A percentile compares a stretch with the other conserved stretches of the same genome.
Conservation (phyloP, 345 rosid genomes). For the Turritis glabra region DNA sequence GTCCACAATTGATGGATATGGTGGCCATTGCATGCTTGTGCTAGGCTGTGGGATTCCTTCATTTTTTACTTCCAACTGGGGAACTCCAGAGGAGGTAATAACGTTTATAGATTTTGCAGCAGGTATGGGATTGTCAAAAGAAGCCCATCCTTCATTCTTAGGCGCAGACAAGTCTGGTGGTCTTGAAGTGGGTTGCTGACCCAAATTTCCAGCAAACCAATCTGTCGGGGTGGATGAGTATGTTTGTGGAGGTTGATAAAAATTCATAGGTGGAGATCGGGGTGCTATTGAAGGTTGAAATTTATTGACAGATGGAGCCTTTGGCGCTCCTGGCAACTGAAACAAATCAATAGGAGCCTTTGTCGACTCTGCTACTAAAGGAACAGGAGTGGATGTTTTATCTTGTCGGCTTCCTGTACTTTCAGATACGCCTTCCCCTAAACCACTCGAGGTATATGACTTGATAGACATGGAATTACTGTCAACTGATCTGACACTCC, state of each 20-base stretch:
- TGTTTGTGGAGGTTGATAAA: slow-evolving; percentile 49
- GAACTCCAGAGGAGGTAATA: slow-evolving; percentile 35
- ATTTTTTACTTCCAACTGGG: slow-evolving; percentile 42
- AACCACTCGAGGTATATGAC: slow-evolving; percentile 57
- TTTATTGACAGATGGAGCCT: slow-evolving; percentile 46
- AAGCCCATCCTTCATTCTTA: slow-evolving; percentile 89
- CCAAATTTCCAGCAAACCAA: slow-evolving; percentile 49
- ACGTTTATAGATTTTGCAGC: slow-evolving; percentile 41
- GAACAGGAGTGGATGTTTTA: slow-evolving; percentile 41
- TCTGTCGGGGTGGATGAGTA: slow-evolving; percentile 47
- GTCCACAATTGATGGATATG: slow-evolving; percentile 43
- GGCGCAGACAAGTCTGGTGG: slow-evolving; percentile 43
- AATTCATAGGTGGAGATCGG: slow-evolving; percentile 39
- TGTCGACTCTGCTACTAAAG: slow-evolving; percentile 45
- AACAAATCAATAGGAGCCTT: slow-evolving; percentile 65
- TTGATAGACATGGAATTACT: slow-evolving; percentile 61
- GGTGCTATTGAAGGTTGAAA: slow-evolving; percentile 39
- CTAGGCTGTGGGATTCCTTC: slow-evolving; percentile 47
- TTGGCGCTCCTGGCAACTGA: slow-evolving; percentile 51
- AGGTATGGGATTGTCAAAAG: slow-evolving; percentile 66
- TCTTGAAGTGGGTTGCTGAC: slow-evolving; percentile 49
- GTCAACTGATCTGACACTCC: slow-evolving; percentile 67
- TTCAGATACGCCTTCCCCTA: slow-evolving; percentile 53
- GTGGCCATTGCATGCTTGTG: slow-evolving; percentile 54
- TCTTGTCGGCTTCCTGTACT: slow-evolving; percentile 44